Evolutionary conservation across 2,329 filamentous ascomycete species (phyloP).

Genomic region (Harringtonia lauricola): DNA sequence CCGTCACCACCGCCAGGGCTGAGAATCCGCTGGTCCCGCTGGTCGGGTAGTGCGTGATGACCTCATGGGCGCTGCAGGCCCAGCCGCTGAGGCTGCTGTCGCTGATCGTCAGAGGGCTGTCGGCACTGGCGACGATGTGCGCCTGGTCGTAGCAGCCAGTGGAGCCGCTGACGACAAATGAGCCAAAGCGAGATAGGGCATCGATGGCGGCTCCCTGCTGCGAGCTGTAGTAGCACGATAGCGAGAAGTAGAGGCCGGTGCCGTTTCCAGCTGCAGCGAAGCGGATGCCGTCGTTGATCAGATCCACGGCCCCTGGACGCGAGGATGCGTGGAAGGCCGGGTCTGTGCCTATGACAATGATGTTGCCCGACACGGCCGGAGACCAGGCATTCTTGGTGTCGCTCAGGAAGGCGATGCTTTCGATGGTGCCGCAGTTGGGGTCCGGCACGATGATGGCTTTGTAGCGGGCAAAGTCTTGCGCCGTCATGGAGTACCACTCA

Average conservation of each 20-base stretch:
- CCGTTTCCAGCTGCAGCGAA: slow-evolving; percentile 10
- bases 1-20: slow-evolving; percentile 27
- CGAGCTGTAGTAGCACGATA: slow-evolving; percentile 30
- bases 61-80: slow-evolving; percentile 30
- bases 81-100: slow-evolving; percentile 28
- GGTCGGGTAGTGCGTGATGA: slow-evolving; percentile 26
- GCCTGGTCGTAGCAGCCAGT: slow-evolving; percentile 27
- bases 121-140: slow-evolving; percentile 20
- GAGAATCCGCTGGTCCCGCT: slow-evolving; percentile 23
- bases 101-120: slow-evolving; percentile 15
- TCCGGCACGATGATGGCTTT: slow-evolving; percentile 33
- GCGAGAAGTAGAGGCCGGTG: slow-evolving; percentile 23
- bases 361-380: slow-evolving; percentile 27
- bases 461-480: slow-evolving; percentile 30
- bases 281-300: slow-evolving; percentile 26
- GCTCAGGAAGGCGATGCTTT: slow-evolving; percentile 23
- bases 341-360: slow-evolving; percentile 30
- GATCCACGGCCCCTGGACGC: slow-evolving; percentile 19
- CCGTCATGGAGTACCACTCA: slow-evolving; percentile 16
- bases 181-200: slow-evolving; percentile 22
- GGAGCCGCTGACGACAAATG: slow-evolving; percentile 26
- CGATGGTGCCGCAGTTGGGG: slow-evolving; percentile 20
- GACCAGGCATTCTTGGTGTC: slow-evolving; percentile 27
- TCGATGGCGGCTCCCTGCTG: slow-evolving; percentile 12
- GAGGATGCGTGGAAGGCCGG: slow-evolving; percentile 19